Percentiles rank a stretch among this genome's conserved stretches.
phyloP scores from a whole-genome alignment of 495 filamentous ascomycete species.

The Eremomyces bilateralis region DNA sequence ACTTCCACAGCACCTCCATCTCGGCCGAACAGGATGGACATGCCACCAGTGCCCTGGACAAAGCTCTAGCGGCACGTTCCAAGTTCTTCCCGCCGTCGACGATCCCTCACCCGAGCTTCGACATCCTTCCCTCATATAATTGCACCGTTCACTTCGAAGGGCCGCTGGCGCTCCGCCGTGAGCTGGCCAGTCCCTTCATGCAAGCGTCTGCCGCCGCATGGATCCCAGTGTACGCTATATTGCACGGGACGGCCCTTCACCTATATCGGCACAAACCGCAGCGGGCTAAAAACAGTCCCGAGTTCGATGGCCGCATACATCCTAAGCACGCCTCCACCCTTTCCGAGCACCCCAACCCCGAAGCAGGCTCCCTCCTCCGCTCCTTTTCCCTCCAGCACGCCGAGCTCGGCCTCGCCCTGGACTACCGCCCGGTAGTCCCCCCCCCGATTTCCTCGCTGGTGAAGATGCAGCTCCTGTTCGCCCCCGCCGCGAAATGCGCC shows the following conservation, averaged over 20 bases:
- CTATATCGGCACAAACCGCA: slow-evolving; percentile 31
- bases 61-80: too few species aligned
- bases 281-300: too few species aligned
- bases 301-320: too few species aligned
- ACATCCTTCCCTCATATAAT: slow-evolving; percentile 30
- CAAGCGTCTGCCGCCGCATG: slow-evolving; percentile 29
- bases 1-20: slow-evolving; percentile 11
- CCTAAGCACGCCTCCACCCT: slow-evolving; percentile 14
- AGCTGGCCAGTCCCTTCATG: slow-evolving; percentile 33
- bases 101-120: slow-evolving; percentile 7
- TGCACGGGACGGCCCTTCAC: slow-evolving; percentile 37
- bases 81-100: slow-evolving; percentile 5
- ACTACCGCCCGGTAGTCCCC: slow-evolving; percentile 31
- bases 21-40: neutral
- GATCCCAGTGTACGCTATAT: slow-evolving; percentile 31
- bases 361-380: slow-evolving; percentile 24
- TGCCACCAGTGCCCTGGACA: too few species aligned
- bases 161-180: slow-evolving; percentile 32
- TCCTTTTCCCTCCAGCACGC: slow-evolving; percentile 41
- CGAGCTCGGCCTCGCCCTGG: slow-evolving; percentile 40
- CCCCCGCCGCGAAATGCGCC: slow-evolving; percentile 11
- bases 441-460: slow-evolving; percentile 12
- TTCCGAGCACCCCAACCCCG: slow-evolving; percentile 9
- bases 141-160: slow-evolving; percentile 30
- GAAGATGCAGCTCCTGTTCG: too few species aligned